Percentiles rank a stretch among this genome's conserved stretches.
phyloP scores from a whole-genome alignment of 192 early-diverging fungal species.

The Podila verticillata region DNA sequence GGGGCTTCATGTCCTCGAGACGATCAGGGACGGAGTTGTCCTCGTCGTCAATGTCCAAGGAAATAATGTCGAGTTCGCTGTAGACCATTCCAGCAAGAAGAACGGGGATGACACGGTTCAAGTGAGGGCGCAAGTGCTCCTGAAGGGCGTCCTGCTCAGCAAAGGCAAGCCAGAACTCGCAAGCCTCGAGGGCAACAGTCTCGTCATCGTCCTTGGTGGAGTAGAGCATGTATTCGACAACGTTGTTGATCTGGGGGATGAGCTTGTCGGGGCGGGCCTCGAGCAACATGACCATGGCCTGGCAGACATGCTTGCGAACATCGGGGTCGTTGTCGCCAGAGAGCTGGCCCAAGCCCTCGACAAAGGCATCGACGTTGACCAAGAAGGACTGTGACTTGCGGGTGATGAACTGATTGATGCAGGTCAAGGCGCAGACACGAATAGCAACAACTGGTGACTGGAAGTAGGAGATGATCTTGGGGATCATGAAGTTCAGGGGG shows the following conservation, averaged over 20 bases:
- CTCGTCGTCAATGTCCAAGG: constrained; percentile 82
- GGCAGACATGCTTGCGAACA: constrained; percentile 93
- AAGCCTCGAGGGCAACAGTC: constrained; percentile 94
- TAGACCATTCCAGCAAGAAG: constrained; percentile 97
- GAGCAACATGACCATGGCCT: constrained; percentile 90
- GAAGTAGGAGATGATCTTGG: constrained; percentile 89
- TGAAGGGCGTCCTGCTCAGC: constrained; percentile 90
- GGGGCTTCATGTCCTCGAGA: constrained; percentile 94
- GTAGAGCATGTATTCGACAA: constrained; percentile 96
- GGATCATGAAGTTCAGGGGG: constrained; percentile 87
- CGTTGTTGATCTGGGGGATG: constrained; percentile 84
- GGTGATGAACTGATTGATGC: constrained; percentile 88
- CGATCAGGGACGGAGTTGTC: constrained; percentile 90
- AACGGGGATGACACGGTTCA: constrained; percentile 87
- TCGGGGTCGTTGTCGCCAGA: constrained; percentile 85
- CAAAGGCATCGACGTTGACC: constrained; percentile 73
- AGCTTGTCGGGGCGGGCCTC: constrained; percentile 89
- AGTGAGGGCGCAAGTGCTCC: constrained; percentile 74
- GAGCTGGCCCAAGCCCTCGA: constrained; percentile 82
- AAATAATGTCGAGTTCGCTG: constrained; percentile 87
- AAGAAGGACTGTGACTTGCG: constrained; percentile 78
- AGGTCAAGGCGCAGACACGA: constrained; percentile 84
- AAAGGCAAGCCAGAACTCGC: constrained; percentile 98
- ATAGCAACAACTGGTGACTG: constrained; percentile 78
- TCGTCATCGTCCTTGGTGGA: constrained; percentile 90